Evolutionary conservation across 2,329 filamentous ascomycete genomes (phyloP).

Genomic region (Zelopaecilomyces penicillatus): DNA sequence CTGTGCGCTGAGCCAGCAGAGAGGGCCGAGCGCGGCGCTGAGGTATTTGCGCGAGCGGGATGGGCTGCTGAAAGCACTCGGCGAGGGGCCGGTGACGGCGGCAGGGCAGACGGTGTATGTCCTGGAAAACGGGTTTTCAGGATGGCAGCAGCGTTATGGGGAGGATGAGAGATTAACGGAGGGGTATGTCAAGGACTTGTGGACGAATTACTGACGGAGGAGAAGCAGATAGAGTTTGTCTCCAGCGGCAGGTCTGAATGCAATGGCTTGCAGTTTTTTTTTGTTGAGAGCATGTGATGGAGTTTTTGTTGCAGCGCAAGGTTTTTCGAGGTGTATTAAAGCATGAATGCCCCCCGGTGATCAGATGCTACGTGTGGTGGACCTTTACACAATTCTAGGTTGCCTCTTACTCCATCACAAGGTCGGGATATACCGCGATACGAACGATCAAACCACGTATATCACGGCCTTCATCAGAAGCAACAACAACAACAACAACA

Average conservation of each 20-base stretch:
- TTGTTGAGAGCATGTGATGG: no score
- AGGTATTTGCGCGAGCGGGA: slow-evolving; percentile 67
- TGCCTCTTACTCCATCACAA: no score
- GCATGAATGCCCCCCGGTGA: no score
- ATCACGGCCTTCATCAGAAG: no score
- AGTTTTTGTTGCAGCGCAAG: no score
- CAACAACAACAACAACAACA: no score
- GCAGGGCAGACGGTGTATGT: slow-evolving; percentile 66
- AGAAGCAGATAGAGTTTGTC: not conserved
- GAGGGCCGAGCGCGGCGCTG: slow-evolving; percentile 77
- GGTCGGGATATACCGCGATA: no score
- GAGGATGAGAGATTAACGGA: slow-evolving; percentile 74
- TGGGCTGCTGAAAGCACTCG: slow-evolving; percentile 28
- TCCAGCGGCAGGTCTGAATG: not conserved
- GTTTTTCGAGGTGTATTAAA: no score
- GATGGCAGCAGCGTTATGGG: slow-evolving; percentile 83
- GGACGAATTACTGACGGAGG: slow-evolving; percentile 48
- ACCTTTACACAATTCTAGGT: no score
- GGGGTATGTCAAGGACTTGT: slow-evolving; percentile 75
- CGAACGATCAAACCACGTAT: no score
- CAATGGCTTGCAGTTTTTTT: no score
- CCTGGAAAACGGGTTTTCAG: slow-evolving; percentile 73
- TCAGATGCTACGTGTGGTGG: no score
- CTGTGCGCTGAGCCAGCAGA: slow-evolving; percentile 83
- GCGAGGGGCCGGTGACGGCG: slow-evolving; percentile 18